Evolutionary conservation across 169 alveolate genomes (phyloP), one percentile per base, ranked within the genome.

Genomic region (Plasmodium berghei): DNA sequence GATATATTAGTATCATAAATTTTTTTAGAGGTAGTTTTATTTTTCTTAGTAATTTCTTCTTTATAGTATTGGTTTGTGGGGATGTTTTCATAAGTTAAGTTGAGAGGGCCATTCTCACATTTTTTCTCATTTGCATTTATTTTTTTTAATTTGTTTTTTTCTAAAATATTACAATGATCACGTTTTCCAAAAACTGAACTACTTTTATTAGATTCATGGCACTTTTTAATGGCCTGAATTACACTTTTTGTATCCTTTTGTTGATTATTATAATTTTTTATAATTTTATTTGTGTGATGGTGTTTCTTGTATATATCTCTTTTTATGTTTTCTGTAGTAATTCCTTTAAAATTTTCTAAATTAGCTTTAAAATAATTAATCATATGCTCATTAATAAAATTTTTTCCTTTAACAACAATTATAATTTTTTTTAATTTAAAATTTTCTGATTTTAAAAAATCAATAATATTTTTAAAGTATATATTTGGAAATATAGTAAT

Each of bases 401-500:
- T 69, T 58, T 67, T 83, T 12, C 90, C 90, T 62, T 83, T 83
- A 18, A 83, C 14, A 63, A 67, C 58, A n/a, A 83, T 72, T 16
- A 83, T 55, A 55, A 93, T 89, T 69, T 86, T 80, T 59, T 87
- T 73, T 49, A 93, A 61, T 55, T 56, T 54, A 54, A 89, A 93
- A 54, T 85, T 86, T 58, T 88, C 93, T 61, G 74, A 24, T 55
- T 87, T 91, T 85, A 93, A 63, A 74, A 93, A 93, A 10, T 71
- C 67, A 5, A 93, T 87, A 49, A 93, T 59, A 24, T 87, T 87
- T 28, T 89, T 69, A 62, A 89, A 87, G 63, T 91, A 88, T 22
- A 85, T 87, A 59, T 64, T 90, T 58, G 94, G 93, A 75, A 87
- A 69, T 0, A 90, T 90, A 2, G 92, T 80, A 6, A 93, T 83